phyloP scores from a whole-genome alignment of 768 basidiomycete species.

The Leccinellum luteum region DNA sequence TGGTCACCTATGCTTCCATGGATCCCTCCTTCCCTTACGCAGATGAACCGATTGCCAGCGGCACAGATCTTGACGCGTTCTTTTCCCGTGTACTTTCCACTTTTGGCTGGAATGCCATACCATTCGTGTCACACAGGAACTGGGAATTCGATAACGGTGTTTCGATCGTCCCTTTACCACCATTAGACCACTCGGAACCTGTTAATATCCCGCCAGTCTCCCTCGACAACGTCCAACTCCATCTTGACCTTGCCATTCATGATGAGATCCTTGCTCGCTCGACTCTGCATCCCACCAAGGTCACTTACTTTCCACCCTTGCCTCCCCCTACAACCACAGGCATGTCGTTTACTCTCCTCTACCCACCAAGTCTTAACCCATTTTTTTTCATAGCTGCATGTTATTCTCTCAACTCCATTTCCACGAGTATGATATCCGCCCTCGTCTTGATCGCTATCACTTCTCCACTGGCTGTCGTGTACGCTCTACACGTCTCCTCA shows the following conservation, averaged over 20 bases:
- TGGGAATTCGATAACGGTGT: slow-evolving; percentile 33
- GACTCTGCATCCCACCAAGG: slow-evolving; percentile 24
- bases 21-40: slow-evolving; percentile 31
- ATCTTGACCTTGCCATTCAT: slow-evolving; percentile 28
- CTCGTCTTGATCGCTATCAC: slow-evolving; percentile 16
- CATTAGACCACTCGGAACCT: background rate
- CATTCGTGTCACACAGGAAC: slow-evolving; percentile 12
- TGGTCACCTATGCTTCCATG: slow-evolving; percentile 46
- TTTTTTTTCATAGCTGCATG: slow-evolving; percentile 5
- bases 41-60: slow-evolving; percentile 17
- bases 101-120: slow-evolving; percentile 38
- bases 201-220: slow-evolving; percentile 4
- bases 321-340: slow-evolving; percentile 13
- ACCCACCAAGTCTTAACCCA: background rate
- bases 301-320: slow-evolving; percentile 23
- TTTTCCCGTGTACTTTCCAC: slow-evolving; percentile 40
- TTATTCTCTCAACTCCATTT: slow-evolving; percentile 8
- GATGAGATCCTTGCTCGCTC: slow-evolving; percentile 23
- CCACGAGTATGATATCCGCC: slow-evolving; percentile 12
- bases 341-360: slow-evolving; percentile 5
- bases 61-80: slow-evolving; percentile 42
- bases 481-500: slow-evolving; percentile 12
- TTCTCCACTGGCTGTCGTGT: slow-evolving; percentile 17
- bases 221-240: slow-evolving; percentile 22
- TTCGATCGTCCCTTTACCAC: slow-evolving; percentile 17